Percentiles rank a stretch among this genome's conserved stretches.
Conservation (phyloP, 805 yeast genomes). For the Saccharomycopsis fibuligera region DNA sequence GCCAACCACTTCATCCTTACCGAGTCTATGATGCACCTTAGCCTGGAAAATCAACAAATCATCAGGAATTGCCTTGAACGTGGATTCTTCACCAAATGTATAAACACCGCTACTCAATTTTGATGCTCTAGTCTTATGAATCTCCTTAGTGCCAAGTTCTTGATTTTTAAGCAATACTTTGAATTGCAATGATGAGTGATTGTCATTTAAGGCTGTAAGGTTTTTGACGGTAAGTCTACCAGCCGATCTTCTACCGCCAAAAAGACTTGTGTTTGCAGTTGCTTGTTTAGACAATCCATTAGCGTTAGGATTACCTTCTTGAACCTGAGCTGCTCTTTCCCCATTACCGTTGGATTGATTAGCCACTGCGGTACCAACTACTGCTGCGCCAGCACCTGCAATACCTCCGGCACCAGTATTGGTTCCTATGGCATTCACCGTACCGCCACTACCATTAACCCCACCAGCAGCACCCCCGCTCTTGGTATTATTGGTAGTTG, state of each 20-base stretch:
- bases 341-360: not conserved
- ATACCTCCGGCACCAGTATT: not conserved
- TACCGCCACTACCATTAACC: not conserved
- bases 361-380: not conserved
- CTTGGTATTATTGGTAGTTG: not conserved
- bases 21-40: conserved; percentile 63
- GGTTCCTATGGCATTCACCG: not conserved
- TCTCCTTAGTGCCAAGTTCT: conserved; percentile 39
- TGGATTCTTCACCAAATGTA: conserved; percentile 56
- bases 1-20: conserved; percentile 63
- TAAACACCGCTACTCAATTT: conserved; percentile 44
- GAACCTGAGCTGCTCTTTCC: not conserved
- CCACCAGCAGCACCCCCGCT: conserved; percentile 12
- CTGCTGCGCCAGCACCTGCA: not conserved
- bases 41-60: conserved; percentile 56
- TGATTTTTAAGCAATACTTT: conserved; percentile 44
- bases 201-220: conserved; percentile 22
- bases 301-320: no score
- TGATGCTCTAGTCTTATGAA: conserved; percentile 57
- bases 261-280: not conserved
- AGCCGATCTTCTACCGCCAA: conserved; percentile 18
- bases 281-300: not conserved
- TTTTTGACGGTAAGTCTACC: conserved; percentile 20
- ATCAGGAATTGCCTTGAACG: conserved; percentile 61
- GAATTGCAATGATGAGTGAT: conserved; percentile 37